Evolutionary conservation across 371 early-diverging fungal genomes (phyloP), one percentile per base, ranked within the genome.

Genomic region (Apophysomyces elegans): DNA sequence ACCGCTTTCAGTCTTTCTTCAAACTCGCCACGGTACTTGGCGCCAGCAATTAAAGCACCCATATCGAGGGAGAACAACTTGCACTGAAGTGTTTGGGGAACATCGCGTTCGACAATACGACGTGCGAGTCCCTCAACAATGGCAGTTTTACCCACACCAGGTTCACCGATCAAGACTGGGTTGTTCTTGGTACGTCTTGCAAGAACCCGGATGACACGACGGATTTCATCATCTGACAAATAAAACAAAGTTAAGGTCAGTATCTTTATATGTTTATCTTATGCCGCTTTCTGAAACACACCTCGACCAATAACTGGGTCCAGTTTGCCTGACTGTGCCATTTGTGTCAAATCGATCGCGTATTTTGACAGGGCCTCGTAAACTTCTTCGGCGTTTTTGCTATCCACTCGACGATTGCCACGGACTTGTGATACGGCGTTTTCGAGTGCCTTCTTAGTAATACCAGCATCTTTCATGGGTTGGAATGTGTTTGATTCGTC

Each of bases 1-100:
- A 99, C 93, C 0, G 93, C 90, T 85, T 99, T 99, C 56, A 99
- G 86, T 32, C 99, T 93, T 74, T 99, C 99, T 79, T 99, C 99
- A 71, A 99, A 99, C 82, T 99, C 98, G 71, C 99, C 99, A 63
- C 96, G 93, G 78, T 93, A 95, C 72, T 95, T 94, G 38, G 96
- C 87, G 56, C 96, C 95, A 5, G 93, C 94, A 44, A 82, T 78
- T 44, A 99, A 80, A 1, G 97, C 93, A 63, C 97, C 99, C 90
- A 99, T 94, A 74, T 99, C 99, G 58, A 99, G 86, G 12, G 95
- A 94, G 64, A 92, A 96, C 37, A 99, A 84, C 63, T 90, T 90
- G 50, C 90, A 87, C 66, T 95, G 91, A 58, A 97, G 77, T 47
- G 89, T 91, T 63, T 88, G 87, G 7, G 99, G 99, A 0, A 98